These are phyloP conservation scores for Eutypella sp. DNA, from an alignment of 2,329 filamentous ascomycete genomes.

Conservation along the genomic window DNA sequence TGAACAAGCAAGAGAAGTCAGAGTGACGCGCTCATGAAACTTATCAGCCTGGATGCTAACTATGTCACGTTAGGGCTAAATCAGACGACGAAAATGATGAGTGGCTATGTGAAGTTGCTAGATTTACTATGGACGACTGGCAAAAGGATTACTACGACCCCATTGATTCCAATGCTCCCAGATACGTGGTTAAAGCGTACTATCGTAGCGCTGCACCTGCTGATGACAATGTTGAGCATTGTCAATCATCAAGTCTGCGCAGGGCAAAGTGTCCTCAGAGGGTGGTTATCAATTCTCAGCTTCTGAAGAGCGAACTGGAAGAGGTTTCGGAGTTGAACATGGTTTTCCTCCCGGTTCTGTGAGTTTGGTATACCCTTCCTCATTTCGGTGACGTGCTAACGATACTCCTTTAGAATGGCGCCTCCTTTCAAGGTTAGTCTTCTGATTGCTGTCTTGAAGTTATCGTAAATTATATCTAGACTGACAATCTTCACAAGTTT, in stretches of 20 bases:
- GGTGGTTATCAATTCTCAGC: not conserved
- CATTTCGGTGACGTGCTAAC: not conserved
- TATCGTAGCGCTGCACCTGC: not conserved
- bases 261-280: not conserved
- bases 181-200: not conserved
- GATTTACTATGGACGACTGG: not conserved
- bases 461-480: not conserved
- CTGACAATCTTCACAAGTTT: not conserved
- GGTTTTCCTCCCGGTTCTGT: not conserved
- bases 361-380: too few relatives aligned
- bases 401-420: not conserved
- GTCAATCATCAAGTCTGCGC: not conserved
- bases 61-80: not conserved
- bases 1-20: not conserved
- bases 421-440: not conserved
- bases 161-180: not conserved
- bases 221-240: not conserved
- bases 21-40: not conserved
- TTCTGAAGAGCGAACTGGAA: not conserved
- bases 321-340: not conserved
- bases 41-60: not conserved
- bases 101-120: not conserved
- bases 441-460: too few relatives aligned
- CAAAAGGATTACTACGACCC: not conserved
- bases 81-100: not conserved